Conservation (phyloP, 345 rosid species). For the Hevea brasiliensis region DNA sequence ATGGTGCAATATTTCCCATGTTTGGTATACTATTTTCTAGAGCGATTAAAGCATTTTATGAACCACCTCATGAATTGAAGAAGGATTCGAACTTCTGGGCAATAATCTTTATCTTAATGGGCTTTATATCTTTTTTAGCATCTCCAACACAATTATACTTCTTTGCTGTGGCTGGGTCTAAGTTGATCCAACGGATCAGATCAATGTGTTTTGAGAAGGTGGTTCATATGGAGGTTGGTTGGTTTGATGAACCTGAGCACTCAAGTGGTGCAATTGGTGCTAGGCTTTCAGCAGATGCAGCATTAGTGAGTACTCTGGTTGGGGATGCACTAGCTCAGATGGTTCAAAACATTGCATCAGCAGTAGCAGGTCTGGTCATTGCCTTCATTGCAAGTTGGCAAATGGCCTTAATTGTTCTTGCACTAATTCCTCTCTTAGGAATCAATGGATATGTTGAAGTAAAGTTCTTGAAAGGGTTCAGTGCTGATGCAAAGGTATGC, state of each 20-base stretch:
- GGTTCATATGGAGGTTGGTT: conserved; percentile 73
- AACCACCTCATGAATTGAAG: too few relatives aligned
- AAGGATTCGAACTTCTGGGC: conserved; percentile 73
- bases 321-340: conserved; percentile 71
- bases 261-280: too few relatives aligned
- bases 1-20: conserved; percentile 60
- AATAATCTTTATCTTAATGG: conserved; percentile 52
- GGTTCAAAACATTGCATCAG: conserved; percentile 62
- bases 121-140: conserved; percentile 47
- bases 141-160: conserved; percentile 51
- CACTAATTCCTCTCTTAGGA: conserved; percentile 60
- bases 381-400: conserved; percentile 75
- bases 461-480: conserved; percentile 76
- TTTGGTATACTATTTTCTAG: conserved; percentile 57
- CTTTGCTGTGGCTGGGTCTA: conserved; percentile 73
- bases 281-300: too few relatives aligned
- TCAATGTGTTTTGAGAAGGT: conserved; percentile 80
- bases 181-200: conserved; percentile 60
- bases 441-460: conserved; percentile 56
- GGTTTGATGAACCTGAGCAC: conserved; percentile 87
- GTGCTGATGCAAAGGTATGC: conserved; percentile 77
- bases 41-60: conserved; percentile 52
- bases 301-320: too few relatives aligned
- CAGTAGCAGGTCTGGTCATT: conserved; percentile 60
- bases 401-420: conserved; percentile 58